phyloP scores from a whole-genome alignment of 208 protist genomes.

The Acanthamoeba castellanii region DNA sequence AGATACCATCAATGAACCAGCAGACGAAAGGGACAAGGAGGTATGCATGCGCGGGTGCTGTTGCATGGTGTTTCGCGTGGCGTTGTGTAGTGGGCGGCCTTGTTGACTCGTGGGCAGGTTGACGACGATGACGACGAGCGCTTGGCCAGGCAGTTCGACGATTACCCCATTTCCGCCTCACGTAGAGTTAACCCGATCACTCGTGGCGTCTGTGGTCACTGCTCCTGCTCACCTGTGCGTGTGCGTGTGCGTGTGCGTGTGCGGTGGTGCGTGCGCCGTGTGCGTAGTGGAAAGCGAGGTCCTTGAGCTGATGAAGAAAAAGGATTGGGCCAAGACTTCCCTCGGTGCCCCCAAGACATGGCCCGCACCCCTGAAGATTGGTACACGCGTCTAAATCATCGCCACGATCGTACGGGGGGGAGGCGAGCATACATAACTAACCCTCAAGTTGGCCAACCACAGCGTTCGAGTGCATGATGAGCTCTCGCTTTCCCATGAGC shows the following conservation, averaged over 20 bases:
- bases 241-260: no score
- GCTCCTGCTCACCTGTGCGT: neutral
- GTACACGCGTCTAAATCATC: neutral
- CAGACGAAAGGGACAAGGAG: neutral
- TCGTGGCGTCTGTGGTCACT: neutral
- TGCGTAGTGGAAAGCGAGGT: no score
- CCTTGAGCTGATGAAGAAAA: neutral
- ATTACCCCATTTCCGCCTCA: neutral
- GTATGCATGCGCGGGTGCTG: no score
- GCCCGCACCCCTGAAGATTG: neutral
- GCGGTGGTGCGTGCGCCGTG: neutral
- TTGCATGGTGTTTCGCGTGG: no score
- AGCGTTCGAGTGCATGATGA: neutral
- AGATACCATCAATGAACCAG: no score
- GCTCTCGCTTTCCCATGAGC: neutral
- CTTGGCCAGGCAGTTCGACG: neutral
- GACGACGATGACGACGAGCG: neutral
- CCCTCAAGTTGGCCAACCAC: neutral
- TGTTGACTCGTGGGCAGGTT: neutral
- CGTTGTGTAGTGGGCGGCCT: no score
- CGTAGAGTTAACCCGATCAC: neutral
- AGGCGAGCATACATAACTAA: neutral
- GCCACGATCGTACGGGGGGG: neutral
- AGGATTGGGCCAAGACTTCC: slow-evolving; percentile 23
- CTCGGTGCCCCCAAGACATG: neutral